A percentile compares a stretch with the other conserved stretches of the same genome.
phyloP scores from a whole-genome alignment of 2,329 filamentous ascomycete species.

The Verticillium tricorpus region DNA sequence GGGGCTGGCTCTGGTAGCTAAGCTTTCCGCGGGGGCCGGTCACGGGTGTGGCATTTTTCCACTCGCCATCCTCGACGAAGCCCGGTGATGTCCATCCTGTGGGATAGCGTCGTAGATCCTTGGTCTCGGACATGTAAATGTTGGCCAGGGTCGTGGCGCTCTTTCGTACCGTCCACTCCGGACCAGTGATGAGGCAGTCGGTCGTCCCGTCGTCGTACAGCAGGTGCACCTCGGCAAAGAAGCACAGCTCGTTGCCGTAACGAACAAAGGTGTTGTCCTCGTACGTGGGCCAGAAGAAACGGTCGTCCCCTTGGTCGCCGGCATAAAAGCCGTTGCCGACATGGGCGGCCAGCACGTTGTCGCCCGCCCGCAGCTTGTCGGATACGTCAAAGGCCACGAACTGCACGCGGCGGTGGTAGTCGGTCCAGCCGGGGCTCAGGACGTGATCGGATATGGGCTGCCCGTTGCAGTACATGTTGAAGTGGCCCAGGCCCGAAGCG shows the following conservation, averaged over 20 bases:
- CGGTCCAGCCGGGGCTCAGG: conserved; percentile 33
- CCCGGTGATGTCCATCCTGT: conserved; percentile 25
- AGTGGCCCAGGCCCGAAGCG: conserved; percentile 33
- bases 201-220: conserved; percentile 30
- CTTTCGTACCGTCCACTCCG: conserved; percentile 30
- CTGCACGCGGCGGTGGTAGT: conserved; percentile 34
- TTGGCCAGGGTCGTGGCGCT: conserved; percentile 34
- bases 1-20: conserved; percentile 33
- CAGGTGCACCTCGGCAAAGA: conserved; percentile 32
- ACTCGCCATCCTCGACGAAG: conserved; percentile 17
- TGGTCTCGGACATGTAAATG: conserved; percentile 34
- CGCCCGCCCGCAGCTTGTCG: conserved; percentile 19
- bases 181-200: conserved; percentile 28
- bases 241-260: conserved; percentile 33
- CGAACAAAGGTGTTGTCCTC: conserved; percentile 35
- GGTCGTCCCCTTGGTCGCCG: conserved; percentile 31
- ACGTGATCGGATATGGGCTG: conserved; percentile 26
- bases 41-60: conserved; percentile 28
- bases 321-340: conserved; percentile 41
- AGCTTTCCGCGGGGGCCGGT: conserved; percentile 33
- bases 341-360: conserved; percentile 33
- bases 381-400: conserved; percentile 39
- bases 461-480: conserved; percentile 32
- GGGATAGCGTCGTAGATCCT: conserved; percentile 29
- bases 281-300: conserved; percentile 37